Percentiles rank a stretch among this genome's conserved stretches.
Conservation (phyloP, 2,329 filamentous ascomycete species). For the Alternaria hordeiaustralica region DNA sequence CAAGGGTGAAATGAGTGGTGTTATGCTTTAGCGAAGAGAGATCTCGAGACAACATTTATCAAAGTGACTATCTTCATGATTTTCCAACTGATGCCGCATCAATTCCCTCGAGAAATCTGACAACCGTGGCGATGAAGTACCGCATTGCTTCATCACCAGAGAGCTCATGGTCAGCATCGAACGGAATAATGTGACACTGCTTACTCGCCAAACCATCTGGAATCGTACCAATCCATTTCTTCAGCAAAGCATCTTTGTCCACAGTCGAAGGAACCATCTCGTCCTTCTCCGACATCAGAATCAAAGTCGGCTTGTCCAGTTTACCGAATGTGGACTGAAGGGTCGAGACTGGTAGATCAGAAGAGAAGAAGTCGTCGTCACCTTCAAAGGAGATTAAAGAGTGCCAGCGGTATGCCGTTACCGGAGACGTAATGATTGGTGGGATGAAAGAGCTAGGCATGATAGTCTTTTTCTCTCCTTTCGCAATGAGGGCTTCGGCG, state of each 20-base stretch:
- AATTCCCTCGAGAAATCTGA: background rate
- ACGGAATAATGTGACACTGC: background rate
- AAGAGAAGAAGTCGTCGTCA: slow-evolving; percentile 30
- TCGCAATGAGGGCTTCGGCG: slow-evolving; percentile 11
- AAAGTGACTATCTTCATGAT: background rate
- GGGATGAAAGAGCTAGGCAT: slow-evolving; percentile 16
- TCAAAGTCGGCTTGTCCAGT: slow-evolving; percentile 14
- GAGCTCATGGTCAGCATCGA: background rate
- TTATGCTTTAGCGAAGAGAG: background rate
- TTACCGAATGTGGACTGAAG: slow-evolving; percentile 2
- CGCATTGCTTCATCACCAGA: background rate
- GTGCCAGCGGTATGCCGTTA: slow-evolving; percentile 26
- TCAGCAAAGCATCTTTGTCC: slow-evolving; percentile 13
- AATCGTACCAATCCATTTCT: background rate
- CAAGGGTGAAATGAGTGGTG: slow-evolving; percentile 14
- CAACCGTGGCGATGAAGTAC: background rate
- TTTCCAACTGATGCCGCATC: background rate
- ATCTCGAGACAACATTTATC: background rate
- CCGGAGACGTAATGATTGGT: slow-evolving; percentile 15
- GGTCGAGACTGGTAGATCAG: slow-evolving; percentile 2
- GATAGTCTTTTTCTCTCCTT: slow-evolving; percentile 3
- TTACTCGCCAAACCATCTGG: background rate
- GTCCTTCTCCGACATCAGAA: slow-evolving; percentile 19
- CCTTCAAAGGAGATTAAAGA: slow-evolving; percentile 18
- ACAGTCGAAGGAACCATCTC: slow-evolving; percentile 22